Evolutionary conservation across 345 rosid species (phyloP).

Genomic region (Salix exigua): DNA sequence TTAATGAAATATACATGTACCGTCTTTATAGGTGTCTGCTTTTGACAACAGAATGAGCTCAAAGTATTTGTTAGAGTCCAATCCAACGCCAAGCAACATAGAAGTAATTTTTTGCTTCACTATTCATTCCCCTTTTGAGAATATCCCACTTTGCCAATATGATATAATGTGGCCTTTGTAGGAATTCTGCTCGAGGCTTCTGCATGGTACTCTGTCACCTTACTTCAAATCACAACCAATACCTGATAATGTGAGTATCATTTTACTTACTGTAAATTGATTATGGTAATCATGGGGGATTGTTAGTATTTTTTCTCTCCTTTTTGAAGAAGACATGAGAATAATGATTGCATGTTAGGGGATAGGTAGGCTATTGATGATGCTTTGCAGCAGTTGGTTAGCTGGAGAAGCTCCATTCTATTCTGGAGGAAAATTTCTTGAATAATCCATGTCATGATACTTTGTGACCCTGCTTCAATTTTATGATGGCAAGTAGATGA

Average conservation of each 20-base stretch:
- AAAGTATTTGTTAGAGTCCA: slow-evolving; percentile 64
- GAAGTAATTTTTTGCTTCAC: slow-evolving; percentile 46
- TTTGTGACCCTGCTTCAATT: neutral
- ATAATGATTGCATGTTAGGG: neutral
- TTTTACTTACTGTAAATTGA: neutral
- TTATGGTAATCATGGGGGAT: neutral
- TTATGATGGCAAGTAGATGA: neutral
- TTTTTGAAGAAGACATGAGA: neutral
- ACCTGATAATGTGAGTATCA: slow-evolving; percentile 67
- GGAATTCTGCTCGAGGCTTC: slow-evolving; percentile 67
- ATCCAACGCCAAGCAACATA: slow-evolving; percentile 58
- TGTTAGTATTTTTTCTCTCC: neutral
- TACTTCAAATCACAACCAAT: slow-evolving; percentile 74
- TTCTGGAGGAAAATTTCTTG: neutral
- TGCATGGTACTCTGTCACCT: slow-evolving; percentile 45
- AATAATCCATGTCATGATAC: neutral
- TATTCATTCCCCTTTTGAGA: neutral
- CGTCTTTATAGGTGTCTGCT: slow-evolving; percentile 64
- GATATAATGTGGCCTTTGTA: slow-evolving; percentile 25
- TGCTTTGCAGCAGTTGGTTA: neutral
- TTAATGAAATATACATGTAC: slow-evolving; percentile 11
- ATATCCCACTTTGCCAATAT: slow-evolving; percentile 7
- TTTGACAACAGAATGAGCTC: slow-evolving; percentile 62
- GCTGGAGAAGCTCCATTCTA: neutral
- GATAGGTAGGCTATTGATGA: neutral